phyloP scores from a whole-genome alignment of 768 basidiomycete genomes.

The Mycena pura region DNA sequence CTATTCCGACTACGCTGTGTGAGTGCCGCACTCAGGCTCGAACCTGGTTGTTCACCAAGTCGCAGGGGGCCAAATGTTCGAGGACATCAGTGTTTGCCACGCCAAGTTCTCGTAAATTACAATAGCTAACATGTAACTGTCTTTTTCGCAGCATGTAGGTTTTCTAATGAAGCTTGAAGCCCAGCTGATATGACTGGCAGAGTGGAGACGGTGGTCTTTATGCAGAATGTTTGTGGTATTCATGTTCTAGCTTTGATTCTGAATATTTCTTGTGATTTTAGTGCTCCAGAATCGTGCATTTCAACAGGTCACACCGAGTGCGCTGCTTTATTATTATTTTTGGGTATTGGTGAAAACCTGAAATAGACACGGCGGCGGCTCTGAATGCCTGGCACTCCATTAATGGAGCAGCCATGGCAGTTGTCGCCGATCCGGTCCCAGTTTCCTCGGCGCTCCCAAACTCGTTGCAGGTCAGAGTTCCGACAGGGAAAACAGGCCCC shows the following conservation, averaged over 20 bases:
- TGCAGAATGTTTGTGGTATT: conserved; percentile 31
- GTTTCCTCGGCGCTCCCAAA: conserved; percentile 69
- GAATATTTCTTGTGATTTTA: conserved; percentile 31
- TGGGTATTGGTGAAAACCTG: background rate
- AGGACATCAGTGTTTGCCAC: conserved; percentile 44
- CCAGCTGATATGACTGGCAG: conserved; percentile 15
- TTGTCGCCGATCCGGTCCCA: conserved; percentile 58
- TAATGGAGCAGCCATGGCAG: conserved; percentile 54
- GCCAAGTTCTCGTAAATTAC: conserved; percentile 18
- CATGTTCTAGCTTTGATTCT: background rate
- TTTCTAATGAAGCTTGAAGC: background rate
- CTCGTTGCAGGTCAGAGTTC: conserved; percentile 58
- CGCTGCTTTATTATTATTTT: background rate
- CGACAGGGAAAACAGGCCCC: conserved; percentile 44
- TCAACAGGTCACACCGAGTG: conserved; percentile 65
- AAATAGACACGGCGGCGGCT: conserved; percentile 53
- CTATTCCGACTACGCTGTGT: conserved; percentile 41
- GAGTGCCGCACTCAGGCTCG: conserved; percentile 1
- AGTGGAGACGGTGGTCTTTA: conserved; percentile 41
- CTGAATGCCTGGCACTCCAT: conserved; percentile 59
- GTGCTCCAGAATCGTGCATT: conserved; percentile 75
- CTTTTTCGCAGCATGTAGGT: conserved; percentile 31
- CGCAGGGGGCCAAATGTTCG: conserved; percentile 42
- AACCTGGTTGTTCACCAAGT: background rate
- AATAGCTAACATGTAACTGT: background rate